Base-by-base conservation (phyloP, 2,329 filamentous ascomycete species). In the Drechslerella stenobrocha region DNA sequence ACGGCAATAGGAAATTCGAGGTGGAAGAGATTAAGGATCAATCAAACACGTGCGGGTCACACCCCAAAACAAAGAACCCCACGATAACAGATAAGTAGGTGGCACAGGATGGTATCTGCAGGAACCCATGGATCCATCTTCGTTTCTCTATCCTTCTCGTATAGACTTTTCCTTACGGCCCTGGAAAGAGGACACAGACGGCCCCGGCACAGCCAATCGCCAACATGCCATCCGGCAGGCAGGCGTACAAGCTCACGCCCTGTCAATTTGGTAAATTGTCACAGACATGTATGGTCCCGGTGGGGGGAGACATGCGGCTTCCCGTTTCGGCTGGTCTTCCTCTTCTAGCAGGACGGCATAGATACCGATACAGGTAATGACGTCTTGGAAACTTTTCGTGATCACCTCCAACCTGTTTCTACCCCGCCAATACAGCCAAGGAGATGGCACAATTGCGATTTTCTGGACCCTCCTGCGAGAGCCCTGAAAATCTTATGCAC, bases 261-360 rank as follows among this genome's bases (percentile, higher is more conserved):
- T 58, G 53, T 50, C 53, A 44, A 20, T 48, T 57, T 57, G 37
- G 28, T 30, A 5, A 5, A 30, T 30, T 30, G 28, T 30, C 11
- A 11, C 28, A 11, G 11, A 30, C 5, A 5, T n/a, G 22, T 40
- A 30, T 9, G 28, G 20, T 8, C 56, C 8, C 47, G 22, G 30
- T 11, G 34, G 46, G 45, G 34, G 9, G 34, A 18, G 32, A 44
- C 30, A 18, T 52, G 42, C 42, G 53, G 51, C 44, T 67, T 52
- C 61, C 61, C 22, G 48, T 67, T 59, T 60, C 61, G 61, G 61
- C 15, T 51, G 26, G 42, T 51, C 42, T 59, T 67, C 53, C 61
- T 37, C 40, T 59, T 51, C 30, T 42, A 59, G 61, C 23, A 67
- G 55, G 61, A 59, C 22, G 42, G 9, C 34, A 24, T n/a, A 20